phyloP scores from a whole-genome alignment of 2,329 filamentous ascomycete genomes.

The Colletotrichum sp. region DNA sequence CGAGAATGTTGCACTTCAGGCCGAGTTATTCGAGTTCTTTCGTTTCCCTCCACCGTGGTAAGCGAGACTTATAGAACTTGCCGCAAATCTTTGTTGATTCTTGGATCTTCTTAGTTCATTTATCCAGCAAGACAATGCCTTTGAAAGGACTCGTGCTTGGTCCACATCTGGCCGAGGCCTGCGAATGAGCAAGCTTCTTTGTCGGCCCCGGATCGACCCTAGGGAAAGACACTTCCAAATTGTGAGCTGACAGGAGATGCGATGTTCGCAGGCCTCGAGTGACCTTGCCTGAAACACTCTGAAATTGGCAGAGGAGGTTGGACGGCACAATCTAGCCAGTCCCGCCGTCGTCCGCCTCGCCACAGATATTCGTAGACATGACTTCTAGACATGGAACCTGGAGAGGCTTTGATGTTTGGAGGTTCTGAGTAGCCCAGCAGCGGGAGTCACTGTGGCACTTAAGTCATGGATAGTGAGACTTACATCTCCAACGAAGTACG shows the following conservation, averaged over 20 bases:
- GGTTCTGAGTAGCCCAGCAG: not conserved
- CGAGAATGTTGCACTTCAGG: not conserved
- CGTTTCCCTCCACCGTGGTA: not conserved
- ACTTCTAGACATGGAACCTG: not conserved
- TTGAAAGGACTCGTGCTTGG: not conserved
- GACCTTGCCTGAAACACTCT: not conserved
- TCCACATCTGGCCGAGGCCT: not conserved
- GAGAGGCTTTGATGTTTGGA: not conserved
- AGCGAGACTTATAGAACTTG: not conserved
- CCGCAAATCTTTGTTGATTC: not conserved
- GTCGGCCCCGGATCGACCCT: not conserved
- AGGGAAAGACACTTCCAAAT: not conserved
- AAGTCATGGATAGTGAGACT: not conserved
- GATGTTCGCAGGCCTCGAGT: not conserved
- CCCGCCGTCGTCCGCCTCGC: not conserved
- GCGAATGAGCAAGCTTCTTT: not conserved
- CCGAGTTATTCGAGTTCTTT: not conserved
- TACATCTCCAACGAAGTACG: not conserved
- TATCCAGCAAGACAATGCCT: not conserved
- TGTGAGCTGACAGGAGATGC: not conserved
- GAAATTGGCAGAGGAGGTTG: not conserved
- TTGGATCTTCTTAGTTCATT: not conserved
- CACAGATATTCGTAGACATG: no score
- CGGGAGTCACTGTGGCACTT: not conserved
- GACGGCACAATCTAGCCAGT: not conserved